Evolutionary conservation across 1,139 yeast species (phyloP).

Genomic region (Magnusiomyces sp.): DNA sequence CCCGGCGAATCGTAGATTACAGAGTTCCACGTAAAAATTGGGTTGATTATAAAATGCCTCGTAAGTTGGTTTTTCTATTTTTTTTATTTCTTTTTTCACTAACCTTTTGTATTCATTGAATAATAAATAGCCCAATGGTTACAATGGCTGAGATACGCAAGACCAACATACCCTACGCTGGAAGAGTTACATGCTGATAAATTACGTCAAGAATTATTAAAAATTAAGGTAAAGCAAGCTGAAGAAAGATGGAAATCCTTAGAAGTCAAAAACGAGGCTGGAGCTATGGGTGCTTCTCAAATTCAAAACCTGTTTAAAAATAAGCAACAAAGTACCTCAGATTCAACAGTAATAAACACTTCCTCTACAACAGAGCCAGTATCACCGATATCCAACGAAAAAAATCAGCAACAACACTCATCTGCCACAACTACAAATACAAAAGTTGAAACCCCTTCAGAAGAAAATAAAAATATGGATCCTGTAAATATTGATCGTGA

Average conservation of each 20-base stretch:
- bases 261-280: conserved; percentile 26
- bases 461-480: conserved; percentile 2
- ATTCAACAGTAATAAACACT: neutral
- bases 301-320: conserved; percentile 1
- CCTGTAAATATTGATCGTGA: conserved; percentile 7
- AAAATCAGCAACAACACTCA: neutral
- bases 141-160: conserved; percentile 67
- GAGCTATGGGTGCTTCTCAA: conserved; percentile 5
- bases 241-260: conserved; percentile 48
- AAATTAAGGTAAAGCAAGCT: conserved; percentile 49
- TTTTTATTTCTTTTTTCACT: neutral
- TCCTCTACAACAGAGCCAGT: neutral
- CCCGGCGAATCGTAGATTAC: conserved; percentile 38
- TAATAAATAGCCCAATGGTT: conserved; percentile 55
- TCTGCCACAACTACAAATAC: neutral
- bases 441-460: neutral
- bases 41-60: conserved; percentile 39
- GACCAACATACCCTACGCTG: conserved; percentile 52
- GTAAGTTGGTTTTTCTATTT: conserved; percentile 15
- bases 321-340: neutral
- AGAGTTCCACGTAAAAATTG: conserved; percentile 26
- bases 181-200: conserved; percentile 54
- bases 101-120: conserved; percentile 32
- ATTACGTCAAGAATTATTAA: conserved; percentile 46
- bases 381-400: neutral